Percentiles rank a stretch among this genome's conserved stretches.
These are phyloP conservation scores for Botrytis elliptica DNA, from an alignment of 2,329 filamentous ascomycete genomes.

Conservation along the genomic window DNA sequence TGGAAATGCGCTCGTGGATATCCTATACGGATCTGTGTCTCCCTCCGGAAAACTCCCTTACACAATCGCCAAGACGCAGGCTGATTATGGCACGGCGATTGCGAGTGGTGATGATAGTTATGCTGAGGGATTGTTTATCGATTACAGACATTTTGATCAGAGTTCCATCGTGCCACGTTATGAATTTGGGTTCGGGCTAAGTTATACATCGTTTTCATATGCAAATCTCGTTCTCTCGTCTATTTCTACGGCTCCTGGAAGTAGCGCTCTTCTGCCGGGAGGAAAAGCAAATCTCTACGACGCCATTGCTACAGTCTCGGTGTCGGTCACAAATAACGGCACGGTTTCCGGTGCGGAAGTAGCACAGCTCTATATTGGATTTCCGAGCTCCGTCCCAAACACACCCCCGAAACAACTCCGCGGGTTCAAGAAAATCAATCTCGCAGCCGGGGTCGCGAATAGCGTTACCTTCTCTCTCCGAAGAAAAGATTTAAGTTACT, in stretches of 20 bases:
- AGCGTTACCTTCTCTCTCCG: conserved; percentile 45
- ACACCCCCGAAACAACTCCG: conserved; percentile 58
- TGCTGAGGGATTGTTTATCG: conserved; percentile 50
- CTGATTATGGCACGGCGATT: conserved; percentile 47
- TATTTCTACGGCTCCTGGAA: conserved; percentile 20
- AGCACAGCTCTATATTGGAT: conserved; percentile 23
- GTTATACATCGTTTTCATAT: conserved; percentile 53
- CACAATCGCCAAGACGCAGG: conserved; percentile 55
- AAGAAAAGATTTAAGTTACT: conserved; percentile 55
- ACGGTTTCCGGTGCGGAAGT: not conserved
- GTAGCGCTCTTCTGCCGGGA: not conserved
- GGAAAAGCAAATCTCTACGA: conserved; percentile 10
- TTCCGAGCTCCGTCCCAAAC: conserved; percentile 42
- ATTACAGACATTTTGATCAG: conserved; percentile 54
- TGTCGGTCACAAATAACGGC: not conserved
- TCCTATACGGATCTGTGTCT: conserved; percentile 60
- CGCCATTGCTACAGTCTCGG: not conserved
- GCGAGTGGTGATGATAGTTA: conserved; percentile 39
- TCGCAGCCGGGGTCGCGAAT: conserved; percentile 48
- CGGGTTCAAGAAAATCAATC: conserved; percentile 58
- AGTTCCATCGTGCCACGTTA: conserved; percentile 40
- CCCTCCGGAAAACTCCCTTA: conserved; percentile 49
- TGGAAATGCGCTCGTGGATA: conserved; percentile 58
- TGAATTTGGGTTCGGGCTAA: conserved; percentile 51
- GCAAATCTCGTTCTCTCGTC: conserved; percentile 26